Base-by-base conservation (phyloP, 73 alveolate species). In the Paramecium primaurelia region DNA sequence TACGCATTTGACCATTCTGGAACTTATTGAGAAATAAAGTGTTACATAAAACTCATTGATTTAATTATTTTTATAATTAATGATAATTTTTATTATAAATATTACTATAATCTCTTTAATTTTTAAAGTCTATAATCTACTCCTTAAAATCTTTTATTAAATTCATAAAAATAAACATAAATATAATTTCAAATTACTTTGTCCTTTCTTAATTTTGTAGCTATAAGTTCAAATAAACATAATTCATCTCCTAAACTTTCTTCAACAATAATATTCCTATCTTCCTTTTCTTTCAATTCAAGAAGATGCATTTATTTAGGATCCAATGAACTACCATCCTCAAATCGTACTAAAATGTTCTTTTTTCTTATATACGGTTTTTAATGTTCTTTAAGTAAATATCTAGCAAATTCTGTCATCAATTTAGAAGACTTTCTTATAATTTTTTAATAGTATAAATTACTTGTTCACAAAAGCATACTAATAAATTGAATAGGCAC, bases 151-250 rank as follows among this genome's bases (percentile, higher is more conserved):
- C 42, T 20, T 3, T 12, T n/a, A 34, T 8, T 64, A 25, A 26
- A 32, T 47, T 80, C 77, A 45, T 80, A 45, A 80, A 34, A 30
- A 2, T 36, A 30, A 32, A 68, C 1, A 64, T 11, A 10, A 6
- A 26, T 68, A 68, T 36, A 64, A 20, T 73, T 30, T 73, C 87
- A 73, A 37, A 73, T 73, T 4, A 80, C 58, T 8, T 80, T 44
- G 20, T 80, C 91, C 26, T 47, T 80, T 80, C 91, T 80, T 49
- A 80, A 47, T 47, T 80, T 80, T 8, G 71, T 80, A 26, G 91
- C 91, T 25, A 80, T 80, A 9, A 49, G 36, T 80, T 80, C 91
- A 80, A 42, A 80, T 6, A 80, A 47, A 47, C 91, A 25, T 2
- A 80, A 26, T 25, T 80, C 91, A 4, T 80, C 77, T 7, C 26